Base-by-base conservation (phyloP, 768 basidiomycete genomes). In the Naganishia friedmannii region DNA sequence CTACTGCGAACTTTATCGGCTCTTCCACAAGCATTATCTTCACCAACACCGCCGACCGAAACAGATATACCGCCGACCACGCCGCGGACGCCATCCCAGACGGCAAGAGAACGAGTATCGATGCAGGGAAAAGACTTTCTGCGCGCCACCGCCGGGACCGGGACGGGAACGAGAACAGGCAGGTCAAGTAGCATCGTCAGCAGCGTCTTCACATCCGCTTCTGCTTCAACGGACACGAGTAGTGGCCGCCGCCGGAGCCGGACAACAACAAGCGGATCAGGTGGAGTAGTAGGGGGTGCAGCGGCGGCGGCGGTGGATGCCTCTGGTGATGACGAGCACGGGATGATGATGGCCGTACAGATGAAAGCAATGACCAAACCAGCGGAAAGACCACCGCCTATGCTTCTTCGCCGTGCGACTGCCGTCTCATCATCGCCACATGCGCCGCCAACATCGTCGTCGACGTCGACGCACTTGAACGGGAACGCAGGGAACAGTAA, bases 381-480 rank as follows among this genome's bases (percentile, higher is more conserved):
- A 34, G 74, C 75, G 23, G 73, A 69, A 19, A 67, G 75, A n/a
- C 79, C 79, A 6, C 79, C 79, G 12, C 77, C 78, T 8, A 74
- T 80, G 8, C 45, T 79, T 21, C 76, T 78, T 3, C 75, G 76
- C 2, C 65, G 78, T 21, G 74, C 76, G 34, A 78, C 78, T 53
- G 69, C 77, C 9, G 77, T 77, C 0, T 37, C 12, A 37, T n/a
- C n/a, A n/a, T n/a, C n/a, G n/a, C 34, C 34, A 12, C 34, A 37
- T 37, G n/a, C n/a, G n/a, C n/a, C n/a, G n/a, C n/a, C n/a, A n/a
- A n/a, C n/a, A n/a, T n/a, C n/a, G n/a, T 37, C 34, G 4, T 76
- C 63, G 72, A 32, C 3, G 53, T 4, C 74, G 51, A 67, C 58
- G 7, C 32, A 23, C 10, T 39, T n/a, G 53, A 53, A 32, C 13